A percentile compares a stretch with the other conserved stretches of the same genome.
These are phyloP conservation scores for Aureobasidium namibiae DNA, from an alignment of 2,329 filamentous ascomycete genomes.

Conservation along the genomic window DNA sequence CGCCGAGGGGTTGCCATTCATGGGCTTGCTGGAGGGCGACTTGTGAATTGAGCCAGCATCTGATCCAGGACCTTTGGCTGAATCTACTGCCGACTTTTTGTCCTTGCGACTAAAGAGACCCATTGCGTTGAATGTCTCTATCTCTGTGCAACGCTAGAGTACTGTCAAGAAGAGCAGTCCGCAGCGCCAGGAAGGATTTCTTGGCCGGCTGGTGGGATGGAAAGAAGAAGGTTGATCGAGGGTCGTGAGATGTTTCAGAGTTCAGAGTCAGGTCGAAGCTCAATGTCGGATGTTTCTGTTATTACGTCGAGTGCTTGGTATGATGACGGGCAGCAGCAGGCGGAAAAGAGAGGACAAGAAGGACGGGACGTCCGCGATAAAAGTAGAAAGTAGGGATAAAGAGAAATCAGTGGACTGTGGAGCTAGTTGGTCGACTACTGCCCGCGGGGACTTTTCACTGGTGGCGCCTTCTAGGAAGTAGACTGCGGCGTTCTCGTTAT, in stretches of 20 bases:
- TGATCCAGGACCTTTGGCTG: background rate
- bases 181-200: conserved; percentile 1
- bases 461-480: conserved; percentile 3
- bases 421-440: conserved; percentile 2
- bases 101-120: conserved; percentile 46
- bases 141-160: conserved; percentile 1
- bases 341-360: conserved; percentile 8
- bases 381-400: conserved; percentile 7
- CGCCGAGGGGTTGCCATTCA: conserved; percentile 28
- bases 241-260: background rate
- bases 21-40: conserved; percentile 5
- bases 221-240: background rate
- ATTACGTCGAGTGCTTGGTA: background rate
- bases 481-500: conserved; percentile 4
- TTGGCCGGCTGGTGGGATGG: background rate
- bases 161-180: conserved; percentile 1
- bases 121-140: conserved; percentile 29
- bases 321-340: background rate
- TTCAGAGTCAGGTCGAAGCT: background rate
- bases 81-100: conserved; percentile 27
- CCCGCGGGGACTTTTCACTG: conserved; percentile 3
- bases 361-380: conserved; percentile 4
- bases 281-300: background rate
- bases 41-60: conserved; percentile 8
- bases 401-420: conserved; percentile 7